These are phyloP conservation scores for Ilex paraguariensis DNA, from an alignment of 305 asterid genomes.

Conservation along the genomic window DNA sequence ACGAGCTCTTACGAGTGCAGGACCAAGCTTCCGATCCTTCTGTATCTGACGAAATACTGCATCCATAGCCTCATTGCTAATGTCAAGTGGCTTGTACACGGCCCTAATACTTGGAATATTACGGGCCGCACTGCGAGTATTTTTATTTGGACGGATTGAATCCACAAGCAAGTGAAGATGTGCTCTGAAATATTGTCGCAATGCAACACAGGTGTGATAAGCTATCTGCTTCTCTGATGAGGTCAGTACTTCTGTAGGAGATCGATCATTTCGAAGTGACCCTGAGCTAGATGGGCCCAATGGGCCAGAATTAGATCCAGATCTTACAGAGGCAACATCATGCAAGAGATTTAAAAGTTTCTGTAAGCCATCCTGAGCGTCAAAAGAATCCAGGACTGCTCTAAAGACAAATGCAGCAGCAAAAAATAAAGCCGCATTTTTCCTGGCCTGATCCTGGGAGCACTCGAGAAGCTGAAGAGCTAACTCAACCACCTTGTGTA, in stretches of 20 bases:
- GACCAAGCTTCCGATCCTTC: constrained; percentile 92
- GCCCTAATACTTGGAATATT: constrained; percentile 65
- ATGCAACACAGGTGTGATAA: constrained; percentile 87
- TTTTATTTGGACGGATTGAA: constrained; percentile 83
- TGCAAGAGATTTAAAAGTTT: constrained; percentile 76
- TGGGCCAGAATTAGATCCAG: constrained; percentile 80
- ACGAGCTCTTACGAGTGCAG: constrained; percentile 77
- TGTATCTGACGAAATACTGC: constrained; percentile 85
- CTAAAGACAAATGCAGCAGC: constrained; percentile 95
- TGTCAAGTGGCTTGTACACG: constrained; percentile 89
- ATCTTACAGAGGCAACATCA: constrained; percentile 94
- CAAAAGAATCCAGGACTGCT: constrained; percentile 89
- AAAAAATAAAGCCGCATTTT: constrained; percentile 93
- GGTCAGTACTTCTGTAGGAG: constrained; percentile 86
- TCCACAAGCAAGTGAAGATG: constrained; percentile 87
- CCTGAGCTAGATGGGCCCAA: constrained; percentile 42
- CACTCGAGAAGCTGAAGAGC: constrained; percentile 92
- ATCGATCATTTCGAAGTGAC: constrained; percentile 72
- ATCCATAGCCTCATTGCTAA: constrained; percentile 95
- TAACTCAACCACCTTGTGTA: constrained; percentile 77
- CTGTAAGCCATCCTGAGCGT: constrained; percentile 86
- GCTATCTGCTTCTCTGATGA: constrained; percentile 97
- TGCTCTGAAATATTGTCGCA: constrained; percentile 91
- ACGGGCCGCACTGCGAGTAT: constrained; percentile 72
- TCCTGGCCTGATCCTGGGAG: constrained; percentile 81